Percentiles rank a stretch among this genome's conserved stretches.
Evolutionary conservation across 1,284 basidiomycete genomes (phyloP).

Genomic region (Papiliotrema laurentii): DNA sequence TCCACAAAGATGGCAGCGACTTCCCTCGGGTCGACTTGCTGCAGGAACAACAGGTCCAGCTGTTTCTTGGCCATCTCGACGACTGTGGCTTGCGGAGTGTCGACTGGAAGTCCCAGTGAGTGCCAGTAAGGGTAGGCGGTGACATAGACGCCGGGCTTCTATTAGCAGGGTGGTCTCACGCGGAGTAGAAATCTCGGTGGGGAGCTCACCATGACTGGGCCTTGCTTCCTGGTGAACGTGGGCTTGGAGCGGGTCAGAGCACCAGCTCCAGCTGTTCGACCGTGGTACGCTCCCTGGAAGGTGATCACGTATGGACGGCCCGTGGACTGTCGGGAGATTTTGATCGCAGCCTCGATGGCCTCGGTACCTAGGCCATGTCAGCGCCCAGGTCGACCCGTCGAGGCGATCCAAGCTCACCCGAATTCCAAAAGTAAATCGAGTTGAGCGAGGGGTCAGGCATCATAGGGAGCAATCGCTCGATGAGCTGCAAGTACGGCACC

Average conservation of each 20-base stretch:
- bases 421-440: constrained; percentile 96
- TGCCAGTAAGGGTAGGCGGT: constrained; percentile 93
- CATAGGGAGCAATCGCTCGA: constrained; percentile 36
- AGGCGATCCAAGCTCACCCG: constrained; percentile 49
- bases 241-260: constrained; percentile 84
- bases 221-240: constrained; percentile 72
- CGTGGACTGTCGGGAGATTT: constrained; percentile 66
- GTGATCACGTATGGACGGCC: constrained; percentile 80
- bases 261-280: constrained; percentile 81
- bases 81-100: constrained; percentile 63
- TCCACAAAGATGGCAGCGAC: constrained; percentile 91
- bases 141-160: constrained; percentile 63
- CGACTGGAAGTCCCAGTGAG: constrained; percentile 63
- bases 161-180: neutral
- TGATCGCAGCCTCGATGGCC: constrained; percentile 43
- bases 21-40: constrained; percentile 77
- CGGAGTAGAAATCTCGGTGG: neutral
- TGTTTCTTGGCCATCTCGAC: constrained; percentile 70
- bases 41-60: constrained; percentile 73
- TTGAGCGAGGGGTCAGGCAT: constrained; percentile 44
- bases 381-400: too few relatives aligned
- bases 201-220: constrained; percentile 65
- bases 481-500: constrained; percentile 80
- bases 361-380: constrained; percentile 40
- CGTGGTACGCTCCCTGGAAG: constrained; percentile 86